phyloP scores from a whole-genome alignment of 306 rosid species.

The Sechiopsis laciniata region DNA sequence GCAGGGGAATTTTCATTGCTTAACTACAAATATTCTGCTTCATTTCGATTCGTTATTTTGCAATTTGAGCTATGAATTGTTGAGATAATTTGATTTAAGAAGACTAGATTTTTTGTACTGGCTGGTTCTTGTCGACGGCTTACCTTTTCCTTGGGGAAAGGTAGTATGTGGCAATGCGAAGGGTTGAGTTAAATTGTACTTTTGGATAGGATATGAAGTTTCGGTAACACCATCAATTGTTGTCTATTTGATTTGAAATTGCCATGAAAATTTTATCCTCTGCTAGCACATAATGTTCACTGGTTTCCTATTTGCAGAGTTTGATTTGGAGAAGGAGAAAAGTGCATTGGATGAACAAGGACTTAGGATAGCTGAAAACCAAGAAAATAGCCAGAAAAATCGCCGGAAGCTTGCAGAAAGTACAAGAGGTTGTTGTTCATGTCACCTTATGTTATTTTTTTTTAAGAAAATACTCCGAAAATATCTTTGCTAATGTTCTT shows the following conservation, averaged over 20 bases:
- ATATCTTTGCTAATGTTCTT: background rate
- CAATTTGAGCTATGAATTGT: background rate
- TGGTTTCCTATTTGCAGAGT: constrained; percentile 40
- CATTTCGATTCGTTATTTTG: background rate
- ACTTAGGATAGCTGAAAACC: constrained; percentile 86
- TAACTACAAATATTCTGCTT: constrained; percentile 1
- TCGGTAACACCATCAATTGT: background rate
- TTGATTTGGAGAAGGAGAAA: constrained; percentile 93
- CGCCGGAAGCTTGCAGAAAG: constrained; percentile 96
- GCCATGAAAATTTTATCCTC: background rate
- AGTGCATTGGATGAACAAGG: constrained; percentile 86
- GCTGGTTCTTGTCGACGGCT: background rate
- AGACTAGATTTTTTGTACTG: background rate
- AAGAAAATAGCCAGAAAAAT: constrained; percentile 96
- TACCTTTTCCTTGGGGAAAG: background rate
- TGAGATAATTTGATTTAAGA: background rate
- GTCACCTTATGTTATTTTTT: background rate
- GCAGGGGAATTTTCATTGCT: background rate
- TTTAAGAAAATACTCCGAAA: background rate
- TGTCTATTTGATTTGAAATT: background rate
- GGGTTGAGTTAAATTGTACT: constrained; percentile 13
- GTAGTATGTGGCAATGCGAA: background rate
- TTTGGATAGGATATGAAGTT: too few species aligned
- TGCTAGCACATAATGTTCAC: background rate
- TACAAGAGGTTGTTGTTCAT: constrained; percentile 56